phyloP scores from a whole-genome alignment of 2,329 filamentous ascomycete species.

The Aspergillus unguis region DNA sequence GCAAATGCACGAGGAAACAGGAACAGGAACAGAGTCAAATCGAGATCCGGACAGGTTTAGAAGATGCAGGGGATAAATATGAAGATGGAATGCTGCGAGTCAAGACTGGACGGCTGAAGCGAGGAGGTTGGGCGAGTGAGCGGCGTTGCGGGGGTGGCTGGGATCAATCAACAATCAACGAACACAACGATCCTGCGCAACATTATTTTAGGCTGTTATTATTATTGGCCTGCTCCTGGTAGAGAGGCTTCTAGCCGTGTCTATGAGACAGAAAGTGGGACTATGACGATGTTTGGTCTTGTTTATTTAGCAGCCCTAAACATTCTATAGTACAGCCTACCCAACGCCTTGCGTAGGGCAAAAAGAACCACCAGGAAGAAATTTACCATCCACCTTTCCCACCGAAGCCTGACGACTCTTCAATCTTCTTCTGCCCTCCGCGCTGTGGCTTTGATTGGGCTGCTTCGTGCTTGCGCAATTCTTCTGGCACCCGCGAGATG shows the following conservation, averaged over 20 bases:
- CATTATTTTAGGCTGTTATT: neutral
- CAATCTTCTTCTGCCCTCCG: conserved; percentile 47
- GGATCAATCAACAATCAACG: conserved; percentile 12
- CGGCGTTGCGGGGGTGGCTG: conserved; percentile 29
- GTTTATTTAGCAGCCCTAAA: conserved; percentile 7
- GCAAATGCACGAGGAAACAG: conserved; percentile 4
- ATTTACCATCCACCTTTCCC: conserved; percentile 36
- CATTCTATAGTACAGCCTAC: conserved; percentile 1
- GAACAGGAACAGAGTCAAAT: conserved; percentile 5
- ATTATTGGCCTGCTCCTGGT: no score
- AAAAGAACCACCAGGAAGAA: neutral
- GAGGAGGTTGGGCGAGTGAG: conserved; percentile 35
- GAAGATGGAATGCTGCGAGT: conserved; percentile 12
- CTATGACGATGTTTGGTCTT: neutral
- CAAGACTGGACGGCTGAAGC: conserved; percentile 5
- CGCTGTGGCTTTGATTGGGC: conserved; percentile 75
- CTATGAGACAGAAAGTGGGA: neutral
- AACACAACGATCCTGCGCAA: conserved; percentile 5
- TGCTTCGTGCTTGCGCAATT: conserved; percentile 81
- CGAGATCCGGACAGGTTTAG: neutral
- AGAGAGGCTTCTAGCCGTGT: neutral
- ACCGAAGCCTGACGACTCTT: conserved; percentile 39
- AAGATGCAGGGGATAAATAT: conserved; percentile 10
- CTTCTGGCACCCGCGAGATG: conserved; percentile 86
- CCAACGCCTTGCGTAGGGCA: neutral